Conservation (phyloP, 495 filamentous ascomycete genomes). For the Hypoxylon subgilvum region DNA sequence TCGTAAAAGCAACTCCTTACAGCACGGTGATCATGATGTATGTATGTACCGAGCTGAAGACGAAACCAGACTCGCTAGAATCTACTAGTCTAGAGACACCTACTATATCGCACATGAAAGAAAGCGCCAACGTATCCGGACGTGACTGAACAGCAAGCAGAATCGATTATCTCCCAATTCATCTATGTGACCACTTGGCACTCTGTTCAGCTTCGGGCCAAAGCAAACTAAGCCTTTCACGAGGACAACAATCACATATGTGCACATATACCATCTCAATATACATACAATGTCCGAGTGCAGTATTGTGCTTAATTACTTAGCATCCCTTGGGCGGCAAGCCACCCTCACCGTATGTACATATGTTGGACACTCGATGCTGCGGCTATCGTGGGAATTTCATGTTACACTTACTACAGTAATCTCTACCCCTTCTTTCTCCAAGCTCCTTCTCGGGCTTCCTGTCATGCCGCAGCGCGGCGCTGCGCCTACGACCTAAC, state of each 20-base stretch:
- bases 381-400: slow-evolving; percentile 33
- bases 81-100: not conserved
- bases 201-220: not conserved
- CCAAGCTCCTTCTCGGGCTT: slow-evolving; percentile 29
- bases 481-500: not conserved
- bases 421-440: too few relatives aligned
- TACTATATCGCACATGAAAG: not conserved
- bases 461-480: slow-evolving; percentile 19
- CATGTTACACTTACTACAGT: slow-evolving; percentile 29
- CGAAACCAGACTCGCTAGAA: slow-evolving; percentile 12
- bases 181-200: slow-evolving; percentile 11
- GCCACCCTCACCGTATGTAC: slow-evolving; percentile 10
- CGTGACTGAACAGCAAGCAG: slow-evolving; percentile 12
- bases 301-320: not conserved
- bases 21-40: too few relatives aligned
- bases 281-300: too few relatives aligned
- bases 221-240: not conserved
- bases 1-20: too few relatives aligned
- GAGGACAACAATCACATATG: not conserved
- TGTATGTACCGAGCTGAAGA: too few relatives aligned
- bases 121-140: slow-evolving; percentile 10
- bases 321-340: slow-evolving; percentile 14
- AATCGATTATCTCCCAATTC: not conserved
- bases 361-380: not conserved
- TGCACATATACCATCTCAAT: too few relatives aligned